A percentile compares a stretch with the other conserved stretches of the same genome.
Conservation (phyloP, 352 stramenopile species). For the Achlya hypogyna region DNA sequence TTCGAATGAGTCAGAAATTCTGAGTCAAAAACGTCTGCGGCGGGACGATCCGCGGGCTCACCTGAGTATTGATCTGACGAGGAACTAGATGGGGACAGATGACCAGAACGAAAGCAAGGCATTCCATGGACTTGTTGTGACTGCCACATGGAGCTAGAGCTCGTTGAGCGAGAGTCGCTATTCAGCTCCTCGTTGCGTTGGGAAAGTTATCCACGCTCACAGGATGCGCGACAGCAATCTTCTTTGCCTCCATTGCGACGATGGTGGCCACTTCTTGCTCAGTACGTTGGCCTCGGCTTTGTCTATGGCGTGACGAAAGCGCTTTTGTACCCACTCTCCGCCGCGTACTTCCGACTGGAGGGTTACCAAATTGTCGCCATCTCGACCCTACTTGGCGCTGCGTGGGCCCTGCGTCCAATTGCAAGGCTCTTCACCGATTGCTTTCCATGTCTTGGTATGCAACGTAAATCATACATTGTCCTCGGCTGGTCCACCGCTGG, state of each 20-base stretch:
- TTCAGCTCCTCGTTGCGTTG: not conserved
- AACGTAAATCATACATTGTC: not conserved
- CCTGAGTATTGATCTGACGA: too few species aligned
- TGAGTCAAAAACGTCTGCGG: too few species aligned
- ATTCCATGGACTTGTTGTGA: not conserved
- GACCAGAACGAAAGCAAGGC: not conserved
- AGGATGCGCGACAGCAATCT: not conserved
- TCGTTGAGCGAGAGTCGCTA: not conserved
- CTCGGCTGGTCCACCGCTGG: not conserved
- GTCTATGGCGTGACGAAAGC: slow-evolving; percentile 31
- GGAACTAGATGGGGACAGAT: too few species aligned
- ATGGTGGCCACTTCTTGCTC: slow-evolving; percentile 19
- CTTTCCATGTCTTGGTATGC: not conserved
- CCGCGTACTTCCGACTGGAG: slow-evolving; percentile 41
- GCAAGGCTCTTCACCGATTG: not conserved
- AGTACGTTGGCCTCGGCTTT: slow-evolving; percentile 40
- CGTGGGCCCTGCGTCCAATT: not conserved
- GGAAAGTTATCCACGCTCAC: not conserved
- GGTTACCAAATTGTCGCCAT: slow-evolving; percentile 28
- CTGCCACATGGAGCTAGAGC: not conserved
- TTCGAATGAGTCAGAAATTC: too few species aligned
- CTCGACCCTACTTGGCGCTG: slow-evolving; percentile 19
- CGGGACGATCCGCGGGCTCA: too few species aligned
- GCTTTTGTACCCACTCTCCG: slow-evolving; percentile 34
- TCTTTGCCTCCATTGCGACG: not conserved